phyloP scores from a whole-genome alignment of 192 early-diverging fungal genomes.

The Coemansia sp. region DNA sequence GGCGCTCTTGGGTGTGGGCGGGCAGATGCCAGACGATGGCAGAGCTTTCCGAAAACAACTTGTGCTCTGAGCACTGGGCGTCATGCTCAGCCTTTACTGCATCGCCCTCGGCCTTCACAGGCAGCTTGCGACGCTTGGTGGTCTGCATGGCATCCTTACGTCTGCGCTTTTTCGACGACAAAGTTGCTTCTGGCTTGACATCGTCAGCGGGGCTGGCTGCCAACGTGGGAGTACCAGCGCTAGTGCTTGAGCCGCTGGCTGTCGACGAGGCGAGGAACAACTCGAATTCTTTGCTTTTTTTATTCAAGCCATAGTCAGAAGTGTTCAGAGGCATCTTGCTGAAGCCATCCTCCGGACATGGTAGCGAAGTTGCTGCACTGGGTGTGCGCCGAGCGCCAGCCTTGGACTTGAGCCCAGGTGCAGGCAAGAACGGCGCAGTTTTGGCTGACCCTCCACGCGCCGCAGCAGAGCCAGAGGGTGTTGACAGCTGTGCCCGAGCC shows the following conservation, averaged over 20 bases:
- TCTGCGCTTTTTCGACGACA: conserved; percentile 16
- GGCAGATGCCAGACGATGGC: conserved; percentile 86
- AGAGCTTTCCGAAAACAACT: conserved; percentile 82
- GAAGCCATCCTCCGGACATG: no score
- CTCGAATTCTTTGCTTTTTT: conserved; percentile 1
- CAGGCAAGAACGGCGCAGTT: no score
- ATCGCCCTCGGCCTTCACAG: neutral
- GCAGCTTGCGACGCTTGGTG: conserved; percentile 26
- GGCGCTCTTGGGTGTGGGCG: conserved; percentile 77
- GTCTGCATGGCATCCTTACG: conserved; percentile 1
- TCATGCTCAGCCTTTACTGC: neutral
- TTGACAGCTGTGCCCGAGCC: no score
- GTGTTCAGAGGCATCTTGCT: no score
- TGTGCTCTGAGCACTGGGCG: conserved; percentile 52
- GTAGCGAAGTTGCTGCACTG: no score
- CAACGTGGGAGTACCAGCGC: neutral
- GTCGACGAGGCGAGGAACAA: conserved; percentile 4
- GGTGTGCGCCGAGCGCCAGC: no score
- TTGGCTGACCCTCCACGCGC: no score
- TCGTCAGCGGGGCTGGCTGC: conserved; percentile 17
- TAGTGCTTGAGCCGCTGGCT: neutral
- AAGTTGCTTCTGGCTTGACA: neutral
- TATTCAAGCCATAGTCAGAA: no score
- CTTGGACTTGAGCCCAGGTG: no score
- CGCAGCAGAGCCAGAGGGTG: no score